Percentiles rank a stretch among this genome's conserved stretches.
phyloP scores from a whole-genome alignment of 352 stramenopile species.

The Stephanocyclus meneghinianus region DNA sequence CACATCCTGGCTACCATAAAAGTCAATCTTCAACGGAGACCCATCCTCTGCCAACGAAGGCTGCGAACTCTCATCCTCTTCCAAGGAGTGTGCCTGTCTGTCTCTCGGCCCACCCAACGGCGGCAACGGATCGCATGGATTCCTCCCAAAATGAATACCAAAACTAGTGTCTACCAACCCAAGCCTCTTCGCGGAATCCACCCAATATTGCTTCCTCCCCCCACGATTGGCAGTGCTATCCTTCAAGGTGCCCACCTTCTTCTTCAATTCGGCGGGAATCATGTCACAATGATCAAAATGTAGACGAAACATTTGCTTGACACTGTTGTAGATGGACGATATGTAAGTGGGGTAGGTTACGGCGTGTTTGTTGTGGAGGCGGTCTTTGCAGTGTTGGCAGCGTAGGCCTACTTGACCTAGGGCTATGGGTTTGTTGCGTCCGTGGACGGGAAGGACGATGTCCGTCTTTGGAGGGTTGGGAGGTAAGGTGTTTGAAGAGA shows the following conservation, averaged over 20 bases:
- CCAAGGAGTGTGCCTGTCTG: background rate
- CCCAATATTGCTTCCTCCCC: slow-evolving; percentile 82
- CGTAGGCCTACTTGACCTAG: slow-evolving; percentile 79
- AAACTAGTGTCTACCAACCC: slow-evolving; percentile 72
- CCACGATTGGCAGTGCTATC: slow-evolving; percentile 55
- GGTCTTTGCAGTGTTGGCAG: slow-evolving; percentile 73
- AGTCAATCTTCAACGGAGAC: slow-evolving; percentile 4
- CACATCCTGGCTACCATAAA: background rate
- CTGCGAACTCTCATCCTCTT: slow-evolving; percentile 14
- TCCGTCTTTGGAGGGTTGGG: slow-evolving; percentile 32
- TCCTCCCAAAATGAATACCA: slow-evolving; percentile 75
- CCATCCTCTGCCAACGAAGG: slow-evolving; percentile 5
- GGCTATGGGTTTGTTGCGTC: slow-evolving; percentile 62
- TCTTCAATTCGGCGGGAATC: slow-evolving; percentile 56
- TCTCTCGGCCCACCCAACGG: slow-evolving; percentile 20
- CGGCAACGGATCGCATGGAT: slow-evolving; percentile 63
- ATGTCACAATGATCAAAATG: slow-evolving; percentile 72
- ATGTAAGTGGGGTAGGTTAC: slow-evolving; percentile 75
- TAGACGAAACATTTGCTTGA: slow-evolving; percentile 79
- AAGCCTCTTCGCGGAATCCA: slow-evolving; percentile 73
- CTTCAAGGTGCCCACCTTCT: slow-evolving; percentile 35
- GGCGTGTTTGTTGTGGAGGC: slow-evolving; percentile 54
- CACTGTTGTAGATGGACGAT: slow-evolving; percentile 78
- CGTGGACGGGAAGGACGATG: slow-evolving; percentile 72
- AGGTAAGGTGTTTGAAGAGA: too few species aligned